Percentiles rank a stretch among this genome's conserved stretches.
Evolutionary conservation across 352 stramenopile species (phyloP).

Genomic region (Globisporangium nagaii): DNA sequence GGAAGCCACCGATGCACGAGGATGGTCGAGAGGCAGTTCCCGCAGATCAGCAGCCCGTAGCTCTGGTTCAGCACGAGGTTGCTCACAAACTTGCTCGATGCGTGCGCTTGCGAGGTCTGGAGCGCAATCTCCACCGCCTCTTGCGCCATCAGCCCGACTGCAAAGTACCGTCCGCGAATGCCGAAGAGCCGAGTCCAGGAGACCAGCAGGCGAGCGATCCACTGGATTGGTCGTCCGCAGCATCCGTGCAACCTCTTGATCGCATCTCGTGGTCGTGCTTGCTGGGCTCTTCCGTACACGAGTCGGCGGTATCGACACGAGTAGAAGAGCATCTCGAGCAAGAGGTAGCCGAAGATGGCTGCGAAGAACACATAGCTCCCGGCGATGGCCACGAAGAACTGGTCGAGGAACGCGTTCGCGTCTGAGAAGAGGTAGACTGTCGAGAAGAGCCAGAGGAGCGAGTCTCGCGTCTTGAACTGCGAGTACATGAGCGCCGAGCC

Average conservation of each 20-base stretch:
- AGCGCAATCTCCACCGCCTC: constrained; percentile 3
- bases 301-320: constrained; percentile 2
- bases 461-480: neutral
- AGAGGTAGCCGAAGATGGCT: neutral
- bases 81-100: constrained; percentile 9
- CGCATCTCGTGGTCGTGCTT: neutral
- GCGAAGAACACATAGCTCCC: constrained; percentile 3
- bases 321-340: constrained; percentile 5
- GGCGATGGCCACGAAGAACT: neutral
- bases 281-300: neutral
- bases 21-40: constrained; percentile 6
- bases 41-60: constrained; percentile 8
- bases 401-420: neutral
- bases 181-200: constrained; percentile 4
- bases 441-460: constrained; percentile 4
- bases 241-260: neutral
- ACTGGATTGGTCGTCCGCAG: neutral
- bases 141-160: constrained; percentile 2
- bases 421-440: constrained; percentile 5
- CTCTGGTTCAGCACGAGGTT: constrained; percentile 8
- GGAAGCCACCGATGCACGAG: constrained; percentile 1
- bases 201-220: neutral
- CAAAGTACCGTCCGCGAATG: constrained; percentile 8
- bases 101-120: constrained; percentile 6
- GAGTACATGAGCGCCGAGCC: constrained; percentile 2